phyloP scores from a whole-genome alignment of 1,284 basidiomycete genomes.

The Malassezia yamatoensis region DNA sequence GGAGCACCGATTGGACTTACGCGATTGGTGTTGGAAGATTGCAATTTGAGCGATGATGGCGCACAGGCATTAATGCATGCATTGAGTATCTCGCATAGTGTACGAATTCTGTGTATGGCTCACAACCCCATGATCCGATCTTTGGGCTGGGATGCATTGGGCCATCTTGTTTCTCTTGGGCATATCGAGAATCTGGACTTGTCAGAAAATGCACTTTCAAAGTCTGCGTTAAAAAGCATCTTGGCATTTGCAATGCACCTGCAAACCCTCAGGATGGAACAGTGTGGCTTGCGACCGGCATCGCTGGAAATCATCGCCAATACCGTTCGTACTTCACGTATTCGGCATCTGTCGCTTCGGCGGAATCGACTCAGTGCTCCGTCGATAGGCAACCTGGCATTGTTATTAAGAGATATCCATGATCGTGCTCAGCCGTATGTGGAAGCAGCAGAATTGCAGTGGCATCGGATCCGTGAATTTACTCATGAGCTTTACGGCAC shows the following conservation, averaged over 20 bases:
- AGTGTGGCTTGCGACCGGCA: slow-evolving; percentile 30
- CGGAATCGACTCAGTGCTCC: slow-evolving; percentile 30
- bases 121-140: slow-evolving; percentile 72
- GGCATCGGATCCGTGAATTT: neutral
- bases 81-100: slow-evolving; percentile 68
- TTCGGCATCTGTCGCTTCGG: slow-evolving; percentile 41
- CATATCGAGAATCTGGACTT: slow-evolving; percentile 74
- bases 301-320: slow-evolving; percentile 34
- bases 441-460: neutral
- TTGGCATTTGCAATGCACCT: slow-evolving; percentile 51
- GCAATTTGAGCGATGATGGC: slow-evolving; percentile 50
- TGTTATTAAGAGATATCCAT: slow-evolving; percentile 36
- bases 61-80: slow-evolving; percentile 84
- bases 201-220: slow-evolving; percentile 76
- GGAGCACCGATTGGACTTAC: slow-evolving; percentile 41
- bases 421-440: slow-evolving; percentile 7
- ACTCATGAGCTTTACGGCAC: slow-evolving; percentile 4
- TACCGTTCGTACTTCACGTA: slow-evolving; percentile 33
- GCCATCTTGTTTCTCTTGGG: slow-evolving; percentile 65
- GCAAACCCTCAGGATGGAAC: slow-evolving; percentile 50
- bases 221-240: slow-evolving; percentile 52
- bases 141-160: slow-evolving; percentile 68
- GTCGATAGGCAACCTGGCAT: slow-evolving; percentile 24
- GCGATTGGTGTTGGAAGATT: slow-evolving; percentile 41
- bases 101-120: slow-evolving; percentile 74